Base-by-base conservation (phyloP, 2,329 filamentous ascomycete genomes). In the Pyricularia grisea region DNA sequence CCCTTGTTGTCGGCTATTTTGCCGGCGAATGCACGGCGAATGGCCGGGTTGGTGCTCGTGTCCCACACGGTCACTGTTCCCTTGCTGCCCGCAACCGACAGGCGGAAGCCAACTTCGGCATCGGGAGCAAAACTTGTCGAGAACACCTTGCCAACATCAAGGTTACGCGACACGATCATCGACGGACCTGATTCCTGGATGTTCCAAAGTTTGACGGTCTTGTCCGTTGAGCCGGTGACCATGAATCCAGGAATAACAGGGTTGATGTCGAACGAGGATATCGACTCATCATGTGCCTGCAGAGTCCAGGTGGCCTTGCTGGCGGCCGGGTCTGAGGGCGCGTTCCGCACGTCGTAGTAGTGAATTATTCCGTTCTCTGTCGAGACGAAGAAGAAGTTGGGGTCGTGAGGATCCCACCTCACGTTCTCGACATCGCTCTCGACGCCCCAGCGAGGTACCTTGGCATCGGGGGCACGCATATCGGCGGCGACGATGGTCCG, bases 171-270 rank as follows among this genome's bases (percentile, higher is more conserved):
- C 5, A 96, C 92, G 1, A 99, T 93, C 87, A 99, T 92, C 71
- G 89, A 92, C 1, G 95, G 95, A 2, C 93, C 93, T 60, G 87
- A 87, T 14, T 90, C 79, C 74, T 90, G 87, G 69, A 97, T 88
- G 80, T 97, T 97, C 95, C 95, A 99, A 69, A 99, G 84, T 84
- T 99, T 99, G 74, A 98, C 93, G 6, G 91, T 92, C 83, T 93
- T 94, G 83, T 99, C 95, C 17, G 92, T 94, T 2, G 93, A 97
- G 3, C 94, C 95, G 0, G 95, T 98, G 17, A 88, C 95, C 80
- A 99, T 87, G 84, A 92, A 97, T 63, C 95, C 95, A 0, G 95
- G 94, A 70, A 99, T 93, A 67, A 89, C 83, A 3, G 90, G 85
- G 83, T 97, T 98, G 80, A 98, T 87, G 78, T 97, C 94, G 78